These are phyloP conservation scores for Ceratobasidium sp. DNA, from an alignment of 1,284 basidiomycete genomes.

Conservation along the genomic window DNA sequence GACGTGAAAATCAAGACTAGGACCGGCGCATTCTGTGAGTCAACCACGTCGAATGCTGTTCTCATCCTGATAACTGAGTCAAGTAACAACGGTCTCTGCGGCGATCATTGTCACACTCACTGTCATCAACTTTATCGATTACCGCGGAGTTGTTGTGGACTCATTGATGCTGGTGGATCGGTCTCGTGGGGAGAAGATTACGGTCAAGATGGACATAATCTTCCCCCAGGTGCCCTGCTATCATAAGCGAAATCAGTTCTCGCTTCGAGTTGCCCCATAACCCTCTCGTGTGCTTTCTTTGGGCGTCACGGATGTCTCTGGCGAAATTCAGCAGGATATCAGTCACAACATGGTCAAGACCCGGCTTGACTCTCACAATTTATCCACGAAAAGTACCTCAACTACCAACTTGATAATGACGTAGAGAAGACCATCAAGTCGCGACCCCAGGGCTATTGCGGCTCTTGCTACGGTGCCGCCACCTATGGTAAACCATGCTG, in stretches of 20 bases:
- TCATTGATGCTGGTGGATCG: slow-evolving; percentile 94
- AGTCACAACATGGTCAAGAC: slow-evolving; percentile 91
- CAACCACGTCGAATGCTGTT: not conserved
- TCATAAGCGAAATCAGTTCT: slow-evolving; percentile 67
- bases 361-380: slow-evolving; percentile 70
- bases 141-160: slow-evolving; percentile 86
- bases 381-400: slow-evolving; percentile 65
- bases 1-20: slow-evolving; percentile 98
- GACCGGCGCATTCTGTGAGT: slow-evolving; percentile 89
- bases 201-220: slow-evolving; percentile 91
- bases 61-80: slow-evolving; percentile 39
- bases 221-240: slow-evolving; percentile 99
- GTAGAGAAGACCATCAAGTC: slow-evolving; percentile 80
- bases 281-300: slow-evolving; percentile 78
- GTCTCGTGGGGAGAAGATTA: slow-evolving; percentile 93
- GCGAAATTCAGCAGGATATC: slow-evolving; percentile 91
- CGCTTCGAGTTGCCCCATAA: not conserved
- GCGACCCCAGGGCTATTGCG: slow-evolving; percentile 81
- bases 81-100: slow-evolving; percentile 57
- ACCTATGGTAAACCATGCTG: slow-evolving; percentile 89
- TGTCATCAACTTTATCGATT: slow-evolving; percentile 95
- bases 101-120: slow-evolving; percentile 93
- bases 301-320: slow-evolving; percentile 98
- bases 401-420: slow-evolving; percentile 75
- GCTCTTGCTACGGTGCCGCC: slow-evolving; percentile 96